Percentiles rank a stretch among this genome's conserved stretches.
Evolutionary conservation across 495 filamentous ascomycete genomes (phyloP).

Genomic region (Daldinia loculata): DNA sequence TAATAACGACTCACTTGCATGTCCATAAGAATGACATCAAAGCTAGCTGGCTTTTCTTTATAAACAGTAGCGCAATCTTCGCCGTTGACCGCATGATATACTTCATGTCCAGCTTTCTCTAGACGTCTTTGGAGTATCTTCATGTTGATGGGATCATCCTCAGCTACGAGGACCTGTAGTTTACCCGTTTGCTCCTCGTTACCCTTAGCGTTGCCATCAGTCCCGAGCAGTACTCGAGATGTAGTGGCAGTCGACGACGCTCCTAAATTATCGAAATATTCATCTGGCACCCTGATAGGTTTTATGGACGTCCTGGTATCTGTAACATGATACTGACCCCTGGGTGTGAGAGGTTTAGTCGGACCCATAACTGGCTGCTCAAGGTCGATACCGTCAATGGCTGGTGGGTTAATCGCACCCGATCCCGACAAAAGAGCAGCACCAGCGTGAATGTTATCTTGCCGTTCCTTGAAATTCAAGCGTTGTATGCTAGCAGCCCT

Average conservation of each 20-base stretch:
- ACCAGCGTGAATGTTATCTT: constrained; percentile 33
- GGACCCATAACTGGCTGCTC: constrained; percentile 16
- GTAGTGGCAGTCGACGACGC: constrained; percentile 23
- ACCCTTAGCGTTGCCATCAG: constrained; percentile 27
- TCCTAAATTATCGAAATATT: constrained; percentile 40
- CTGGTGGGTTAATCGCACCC: not conserved
- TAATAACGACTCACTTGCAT: constrained; percentile 71
- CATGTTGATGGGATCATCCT: constrained; percentile 93
- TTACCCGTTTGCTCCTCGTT: constrained; percentile 11
- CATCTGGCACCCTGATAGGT: constrained; percentile 53
- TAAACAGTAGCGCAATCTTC: constrained; percentile 83
- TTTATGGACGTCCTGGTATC: constrained; percentile 51
- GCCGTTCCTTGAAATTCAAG: constrained; percentile 35
- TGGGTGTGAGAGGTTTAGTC: constrained; percentile 1
- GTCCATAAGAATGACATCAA: constrained; percentile 95
- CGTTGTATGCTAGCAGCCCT: constrained; percentile 15
- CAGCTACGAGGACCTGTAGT: constrained; percentile 79
- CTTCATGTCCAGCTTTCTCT: constrained; percentile 78
- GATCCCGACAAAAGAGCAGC: constrained; percentile 16
- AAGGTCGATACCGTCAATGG: not conserved
- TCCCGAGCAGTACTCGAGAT: constrained; percentile 51
- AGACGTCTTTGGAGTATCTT: constrained; percentile 86
- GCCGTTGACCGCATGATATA: constrained; percentile 80
- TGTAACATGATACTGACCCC: constrained; percentile 44
- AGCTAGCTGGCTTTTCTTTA: constrained; percentile 63